Conservation (phyloP, 2,329 filamentous ascomycete genomes). For the Nannizzia gypsea region DNA sequence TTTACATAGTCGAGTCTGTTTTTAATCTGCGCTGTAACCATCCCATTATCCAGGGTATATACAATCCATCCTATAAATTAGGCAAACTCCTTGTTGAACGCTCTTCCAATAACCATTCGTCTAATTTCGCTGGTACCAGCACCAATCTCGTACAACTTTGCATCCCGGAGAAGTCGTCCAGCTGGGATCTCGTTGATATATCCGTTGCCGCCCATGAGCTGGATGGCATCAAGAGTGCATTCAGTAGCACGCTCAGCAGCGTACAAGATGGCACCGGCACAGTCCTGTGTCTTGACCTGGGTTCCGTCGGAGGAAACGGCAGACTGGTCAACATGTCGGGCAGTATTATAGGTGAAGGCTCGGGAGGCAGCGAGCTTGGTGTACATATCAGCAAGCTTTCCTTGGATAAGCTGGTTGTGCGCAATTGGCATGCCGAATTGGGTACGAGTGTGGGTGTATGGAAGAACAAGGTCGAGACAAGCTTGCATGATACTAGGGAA, state of each 20-base stretch:
- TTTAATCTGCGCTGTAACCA: neutral
- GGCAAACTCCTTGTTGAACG: slow-evolving; percentile 70
- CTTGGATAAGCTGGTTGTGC: slow-evolving; percentile 86
- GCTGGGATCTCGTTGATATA: slow-evolving; percentile 94
- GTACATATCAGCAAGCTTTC: slow-evolving; percentile 93
- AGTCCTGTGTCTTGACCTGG: slow-evolving; percentile 72
- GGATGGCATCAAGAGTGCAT: slow-evolving; percentile 47
- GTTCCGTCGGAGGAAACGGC: slow-evolving; percentile 27
- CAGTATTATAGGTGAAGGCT: slow-evolving; percentile 81
- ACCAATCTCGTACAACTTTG: slow-evolving; percentile 87
- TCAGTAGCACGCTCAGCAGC: slow-evolving; percentile 83
- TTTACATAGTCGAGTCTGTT: neutral
- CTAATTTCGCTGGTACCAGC: slow-evolving; percentile 91
- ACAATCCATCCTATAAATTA: slow-evolving; percentile 3
- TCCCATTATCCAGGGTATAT: slow-evolving; percentile 3
- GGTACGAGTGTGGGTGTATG: slow-evolving; percentile 76
- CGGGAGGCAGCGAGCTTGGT: slow-evolving; percentile 74
- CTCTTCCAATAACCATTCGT: slow-evolving; percentile 84
- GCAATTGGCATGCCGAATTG: slow-evolving; percentile 83
- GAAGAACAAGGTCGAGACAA: slow-evolving; percentile 69
- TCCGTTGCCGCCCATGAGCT: slow-evolving; percentile 87
- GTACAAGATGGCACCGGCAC: slow-evolving; percentile 85
- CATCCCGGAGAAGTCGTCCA: slow-evolving; percentile 66
- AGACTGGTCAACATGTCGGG: slow-evolving; percentile 64
- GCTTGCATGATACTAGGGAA: slow-evolving; percentile 68